Percentiles rank a stretch among this genome's conserved stretches.
Evolutionary conservation across 2,329 filamentous ascomycete species (phyloP).

Genomic region (Xylaria hypoxylon): DNA sequence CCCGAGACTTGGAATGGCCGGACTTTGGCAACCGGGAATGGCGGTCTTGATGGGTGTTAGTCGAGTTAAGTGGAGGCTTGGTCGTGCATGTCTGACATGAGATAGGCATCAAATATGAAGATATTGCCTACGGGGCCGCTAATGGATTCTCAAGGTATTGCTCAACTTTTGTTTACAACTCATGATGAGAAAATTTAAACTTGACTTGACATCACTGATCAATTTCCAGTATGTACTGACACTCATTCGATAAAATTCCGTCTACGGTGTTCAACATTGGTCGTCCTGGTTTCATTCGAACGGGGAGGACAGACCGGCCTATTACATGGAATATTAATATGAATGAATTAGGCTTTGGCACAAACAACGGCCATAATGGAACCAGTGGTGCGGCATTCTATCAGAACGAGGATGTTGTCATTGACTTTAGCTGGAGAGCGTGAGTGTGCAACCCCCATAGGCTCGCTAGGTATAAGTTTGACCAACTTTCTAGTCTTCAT

Average conservation of each 20-base stretch:
- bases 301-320: background rate
- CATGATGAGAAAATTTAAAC: background rate
- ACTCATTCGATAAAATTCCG: background rate
- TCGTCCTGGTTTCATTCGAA: background rate
- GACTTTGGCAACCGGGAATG: constrained; percentile 62
- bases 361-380: constrained; percentile 64
- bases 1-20: constrained; percentile 59
- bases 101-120: constrained; percentile 57
- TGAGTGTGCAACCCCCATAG: constrained; percentile 17
- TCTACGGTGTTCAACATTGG: background rate
- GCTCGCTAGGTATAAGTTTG: constrained; percentile 43
- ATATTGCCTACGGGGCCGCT: constrained; percentile 56
- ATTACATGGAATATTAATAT: background rate
- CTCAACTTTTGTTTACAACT: background rate
- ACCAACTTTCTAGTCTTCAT: constrained; percentile 53
- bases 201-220: background rate
- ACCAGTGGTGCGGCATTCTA: constrained; percentile 50
- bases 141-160: constrained; percentile 55
- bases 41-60: constrained; percentile 58
- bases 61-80: background rate
- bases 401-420: constrained; percentile 53
- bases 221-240: constrained; percentile 24
- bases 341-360: constrained; percentile 52
- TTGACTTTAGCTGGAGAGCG: constrained; percentile 53
- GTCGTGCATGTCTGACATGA: background rate